Percentiles rank a stretch among this genome's conserved stretches.
Conservation (phyloP, 768 basidiomycete genomes). For the Termitomyces sp. region DNA sequence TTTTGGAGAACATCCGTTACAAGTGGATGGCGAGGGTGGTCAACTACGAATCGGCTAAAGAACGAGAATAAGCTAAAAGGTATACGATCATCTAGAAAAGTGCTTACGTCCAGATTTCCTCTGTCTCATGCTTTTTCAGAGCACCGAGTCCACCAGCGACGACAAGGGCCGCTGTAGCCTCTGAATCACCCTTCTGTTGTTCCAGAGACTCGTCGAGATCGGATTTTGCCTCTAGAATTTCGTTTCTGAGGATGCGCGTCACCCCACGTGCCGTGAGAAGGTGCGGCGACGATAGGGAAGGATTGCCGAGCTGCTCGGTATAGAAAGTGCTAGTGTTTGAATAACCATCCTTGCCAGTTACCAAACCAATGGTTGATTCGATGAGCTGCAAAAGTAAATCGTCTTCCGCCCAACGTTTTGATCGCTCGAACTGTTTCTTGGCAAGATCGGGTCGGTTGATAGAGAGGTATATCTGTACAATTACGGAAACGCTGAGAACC, state of each 20-base stretch:
- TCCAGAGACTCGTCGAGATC: slow-evolving; percentile 74
- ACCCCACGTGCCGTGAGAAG: slow-evolving; percentile 78
- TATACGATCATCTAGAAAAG: not conserved
- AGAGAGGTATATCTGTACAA: slow-evolving; percentile 87
- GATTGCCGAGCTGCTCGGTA: slow-evolving; percentile 80
- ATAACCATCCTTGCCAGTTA: slow-evolving; percentile 71
- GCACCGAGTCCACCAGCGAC: slow-evolving; percentile 61
- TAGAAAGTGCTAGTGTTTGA: slow-evolving; percentile 59
- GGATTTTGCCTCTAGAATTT: slow-evolving; percentile 71
- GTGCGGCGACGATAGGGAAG: slow-evolving; percentile 69
- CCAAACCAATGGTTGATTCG: slow-evolving; percentile 77
- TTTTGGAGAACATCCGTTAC: slow-evolving; percentile 60
- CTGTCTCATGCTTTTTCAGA: slow-evolving; percentile 56
- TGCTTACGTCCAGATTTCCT: slow-evolving; percentile 69
- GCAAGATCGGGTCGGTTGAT: slow-evolving; percentile 86
- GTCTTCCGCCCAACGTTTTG: slow-evolving; percentile 86
- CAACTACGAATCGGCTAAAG: slow-evolving; percentile 35
- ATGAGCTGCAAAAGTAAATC: slow-evolving; percentile 86
- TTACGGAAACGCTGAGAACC: slow-evolving; percentile 63
- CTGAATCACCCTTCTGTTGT: slow-evolving; percentile 55
- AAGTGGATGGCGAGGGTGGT: slow-evolving; percentile 67
- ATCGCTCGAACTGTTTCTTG: slow-evolving; percentile 78
- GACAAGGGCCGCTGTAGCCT: slow-evolving; percentile 63
- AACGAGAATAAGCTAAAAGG: slow-evolving; percentile 2
- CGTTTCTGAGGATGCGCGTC: slow-evolving; percentile 73